Percentiles rank a stretch among this genome's conserved stretches.
Evolutionary conservation across 225 moss, liverwort and hornwort genomes (phyloP).

Genomic region (Pseudisothecium myosuroides): DNA sequence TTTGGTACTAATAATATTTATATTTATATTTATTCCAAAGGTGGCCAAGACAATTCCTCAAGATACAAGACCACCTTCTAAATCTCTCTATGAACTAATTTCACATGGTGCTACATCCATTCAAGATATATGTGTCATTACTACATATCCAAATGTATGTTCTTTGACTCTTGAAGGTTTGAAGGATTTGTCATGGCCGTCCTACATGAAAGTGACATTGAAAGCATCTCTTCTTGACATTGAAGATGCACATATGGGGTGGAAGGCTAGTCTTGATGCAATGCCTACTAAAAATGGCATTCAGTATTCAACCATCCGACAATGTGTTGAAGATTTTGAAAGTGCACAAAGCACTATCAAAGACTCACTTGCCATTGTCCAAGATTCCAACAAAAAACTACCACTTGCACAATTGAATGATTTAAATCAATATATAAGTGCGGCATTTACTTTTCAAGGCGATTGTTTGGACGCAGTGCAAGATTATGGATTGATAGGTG

Average conservation of each 20-base stretch:
- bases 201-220: background rate
- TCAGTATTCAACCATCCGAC: background rate
- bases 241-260: background rate
- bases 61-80: background rate
- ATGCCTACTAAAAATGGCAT: background rate
- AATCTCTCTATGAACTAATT: background rate
- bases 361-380: background rate
- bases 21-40: background rate
- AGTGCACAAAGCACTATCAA: background rate
- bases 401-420: background rate
- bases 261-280: background rate
- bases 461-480: background rate
- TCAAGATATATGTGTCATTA: background rate
- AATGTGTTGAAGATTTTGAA: background rate
- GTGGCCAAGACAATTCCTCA: too few species aligned
- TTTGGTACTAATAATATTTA: background rate
- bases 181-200: background rate
- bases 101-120: background rate
- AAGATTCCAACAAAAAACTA: background rate
- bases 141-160: background rate
- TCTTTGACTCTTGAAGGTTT: background rate
- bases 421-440: background rate
- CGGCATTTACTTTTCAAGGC: background rate
- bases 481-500: background rate
- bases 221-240: background rate